Evolutionary conservation across 2,329 filamentous ascomycete species (phyloP), one percentile per base, ranked within the genome.

Genomic region (Xylaria sp.): DNA sequence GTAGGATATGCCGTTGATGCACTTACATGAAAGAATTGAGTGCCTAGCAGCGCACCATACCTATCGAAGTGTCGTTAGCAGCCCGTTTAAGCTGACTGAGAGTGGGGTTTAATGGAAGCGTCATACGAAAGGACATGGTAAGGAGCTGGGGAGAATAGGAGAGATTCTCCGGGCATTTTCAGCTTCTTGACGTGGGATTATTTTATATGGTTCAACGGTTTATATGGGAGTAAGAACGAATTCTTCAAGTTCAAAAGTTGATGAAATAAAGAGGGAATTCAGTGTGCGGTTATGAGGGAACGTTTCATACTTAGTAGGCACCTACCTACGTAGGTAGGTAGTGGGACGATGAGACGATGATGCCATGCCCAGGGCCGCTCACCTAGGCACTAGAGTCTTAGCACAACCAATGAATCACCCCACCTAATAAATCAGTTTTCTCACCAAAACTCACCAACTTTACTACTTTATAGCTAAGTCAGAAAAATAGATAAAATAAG

Each of bases 31-130:
- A 93, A 98, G 76, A 97, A 84, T 40, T 92, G 91, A 28, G 90
- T 89, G 67, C 95, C 95, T 14, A 98, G 82, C 52, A 98, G 85
- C 19, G 92, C 93, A 68, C 92, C 93, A 79, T 96, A 97, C 74
- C 92, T 95, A 69, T 49, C 40, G 40, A 56, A 42, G 47, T 31
- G n/a, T 55, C 14, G 49, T 61, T 59, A 62, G 59, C 42, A 33
- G 46, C 45, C 47, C 19, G 54, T 49, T 63, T 75, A 65, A 74
- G 71, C 63, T 17, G 50, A 21, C 50, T 49, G 21, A 21, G 38
- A 37, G 59, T 28, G 51, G 64, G 54, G 57, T 61, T 63, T 51
- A 42, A 33, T 42, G 40, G 57, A 23, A 42, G 60, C 25, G 23
- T 74, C 79, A 68, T 82, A 92, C 89, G 88, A 87, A 65, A 94